Evolutionary conservation across 148 eudicot species (phyloP), one percentile per base, ranked within the genome.

Genomic region (Rheum nobile): DNA sequence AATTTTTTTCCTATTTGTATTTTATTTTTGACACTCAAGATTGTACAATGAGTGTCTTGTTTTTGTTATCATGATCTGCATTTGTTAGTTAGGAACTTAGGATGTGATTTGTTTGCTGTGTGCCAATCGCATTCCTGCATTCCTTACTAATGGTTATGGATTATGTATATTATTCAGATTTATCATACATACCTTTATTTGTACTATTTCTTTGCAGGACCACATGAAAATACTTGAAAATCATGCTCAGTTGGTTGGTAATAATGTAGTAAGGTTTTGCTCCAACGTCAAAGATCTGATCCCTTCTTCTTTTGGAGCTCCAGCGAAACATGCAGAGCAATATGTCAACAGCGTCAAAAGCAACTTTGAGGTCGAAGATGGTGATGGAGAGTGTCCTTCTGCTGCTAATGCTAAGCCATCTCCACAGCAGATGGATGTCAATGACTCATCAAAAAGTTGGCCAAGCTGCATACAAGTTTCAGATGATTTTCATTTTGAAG

Each of bases 211-310:
- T 9, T 14, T 43, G 46, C 83, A 87, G 88, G 90, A 83, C 19
- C 83, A 83, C 16, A 74, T 82, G 46, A 83, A 75, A 77, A 83
- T 75, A 78, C 83, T 87, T 6, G 88, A 83, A 67, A 83, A 81
- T 55, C 85, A 78, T 47, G 90, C 79, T 26, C 88, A 83, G 44
- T 79, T 83, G 65, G 82, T 83, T 42, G 85, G 88, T 35, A 79
- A 16, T 48, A 76, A 77, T 59, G 79, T 87, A 69, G 82, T 76
- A 77, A 83, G 68, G 71, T 78, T 87, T 59, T 87, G 75, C 67
- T 81, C 88, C 28, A 71, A 77, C 61, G 85, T 85, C 38, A 80
- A 81, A 78, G 90, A 83, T 63, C 21, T 79, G 6, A 61, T 83
- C 71, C 81, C 80, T 76, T 67, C 80, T 67, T 59, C 63, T 46